Base-by-base conservation (phyloP, 768 basidiomycete genomes). In the Trametes meyenii region DNA sequence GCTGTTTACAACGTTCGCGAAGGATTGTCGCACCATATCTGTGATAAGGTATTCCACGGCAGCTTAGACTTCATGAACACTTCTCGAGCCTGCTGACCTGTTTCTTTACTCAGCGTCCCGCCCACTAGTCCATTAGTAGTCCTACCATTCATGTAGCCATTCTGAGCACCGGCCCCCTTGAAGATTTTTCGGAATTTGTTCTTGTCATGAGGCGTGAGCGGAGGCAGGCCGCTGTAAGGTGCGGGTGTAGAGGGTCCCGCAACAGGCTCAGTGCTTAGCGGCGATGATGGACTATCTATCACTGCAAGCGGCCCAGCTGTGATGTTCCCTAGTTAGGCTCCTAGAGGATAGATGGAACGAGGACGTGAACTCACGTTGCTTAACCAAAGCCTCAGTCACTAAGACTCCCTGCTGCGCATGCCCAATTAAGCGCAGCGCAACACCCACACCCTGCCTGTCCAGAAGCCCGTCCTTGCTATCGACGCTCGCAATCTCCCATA, bases 401-500 rank as follows among this genome's bases (percentile, higher is more conserved):
- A 69, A 66, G 66, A 77, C 77, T 36, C 78, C 85, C 38, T 78
- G 76, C 72, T 90, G 89, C 3, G 85, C 82, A 79, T 85, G 84
- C 3, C 85, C 86, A 62, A 90, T 86, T 35, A 89, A 71, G 55
- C 89, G 71, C 50, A 88, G 74, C 14, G 86, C 86, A 46, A 83
- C 75, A 33, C 83, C 83, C 61, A 88, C 79, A 43, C 82, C 82
- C 50, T 82, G 80, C 33, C 76, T 75, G 36, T 83, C 80, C 36
- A 89, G 50, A 16, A 64, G 76, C 67, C 78, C 79, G 0, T 85
- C 85, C 57, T 78, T 83, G 66, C 83, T 83, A 23, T 84, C 82
- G 16, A 78, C 77, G 70, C 88, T 87, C 21, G 84, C 82, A 46
- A 88, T 72, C 10, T 81, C 80, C 88, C 88, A 91, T 61, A 89